Evolutionary conservation across 805 yeast genomes (phyloP), one percentile per base, ranked within the genome.

Genomic region (Millerozyma miso): DNA sequence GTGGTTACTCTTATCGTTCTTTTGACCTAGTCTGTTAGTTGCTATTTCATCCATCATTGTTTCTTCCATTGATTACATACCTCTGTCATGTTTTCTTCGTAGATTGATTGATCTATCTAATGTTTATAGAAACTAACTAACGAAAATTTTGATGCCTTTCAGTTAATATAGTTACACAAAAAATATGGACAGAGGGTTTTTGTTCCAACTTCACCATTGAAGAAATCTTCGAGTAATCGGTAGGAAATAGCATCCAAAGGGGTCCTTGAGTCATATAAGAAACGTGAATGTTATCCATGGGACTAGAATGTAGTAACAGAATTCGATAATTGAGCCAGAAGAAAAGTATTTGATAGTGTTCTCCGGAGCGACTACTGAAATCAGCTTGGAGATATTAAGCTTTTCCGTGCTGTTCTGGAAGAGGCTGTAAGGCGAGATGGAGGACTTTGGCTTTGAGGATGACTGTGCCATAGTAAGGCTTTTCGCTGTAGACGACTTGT

Each of bases 1-100:
- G 97, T 91, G 44, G 88, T 85, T 55, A 90, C 79, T 65, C 96
- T 83, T 44, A 90, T 79, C 15, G 91, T 88, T 73, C 98, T 81
- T 67, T 88, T 84, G 33, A 85, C 85, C 77, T 77, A 47, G 38
- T 8, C 31, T 36, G 58, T 56, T 56, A 54, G 58, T 54, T 23
- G 20, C 20, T 13, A 26, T 15, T n/a, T 7, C 4, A 7, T 18
- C 19, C 5, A 13, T 15, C 16, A 10, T n/a, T 16, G 6, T 17
- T 38, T n/a, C 35, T 3, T 23, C 13, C 26, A 6, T 3, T 18
- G 29, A 32, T n/a, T 15, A 53, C 58, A 45, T 54, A 54, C 58
- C 51, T 54, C 58, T 36, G 58, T 50, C 58, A 54, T 54, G 23
- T 17, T 37, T 19, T 29, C 17, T 14, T 29, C n/a, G 23, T 37